Base-by-base conservation (phyloP, 2,329 filamentous ascomycete species). In the Torrubiella hemipterigena region DNA sequence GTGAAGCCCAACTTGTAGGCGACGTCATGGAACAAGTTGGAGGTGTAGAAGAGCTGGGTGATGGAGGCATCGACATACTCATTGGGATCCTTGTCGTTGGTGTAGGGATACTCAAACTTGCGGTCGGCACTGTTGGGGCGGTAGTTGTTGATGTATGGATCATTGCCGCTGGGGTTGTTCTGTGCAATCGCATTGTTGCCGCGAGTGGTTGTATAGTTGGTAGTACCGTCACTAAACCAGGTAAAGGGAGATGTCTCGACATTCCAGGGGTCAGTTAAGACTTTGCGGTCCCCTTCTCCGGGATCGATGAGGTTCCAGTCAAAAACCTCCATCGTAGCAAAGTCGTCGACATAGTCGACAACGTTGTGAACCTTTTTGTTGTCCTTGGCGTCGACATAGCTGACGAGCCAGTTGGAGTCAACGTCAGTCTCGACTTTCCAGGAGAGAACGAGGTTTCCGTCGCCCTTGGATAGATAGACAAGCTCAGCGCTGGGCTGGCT, bases 131-230 rank as follows among this genome's bases (percentile, higher is more conserved):
- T 59, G 24, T 47, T 41, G 0, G 71, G 70, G 6, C 70, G 64
- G 41, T 67, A 67, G 49, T 52, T 53, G 37, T 40, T 44, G 19
- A 51, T 20, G 22, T 48, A 53, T 0, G 24, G 19, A 17, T 43
- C 51, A 12, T 58, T 59, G 10, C 59, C 67, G 3, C 46, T 52
- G 12, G 64, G 64, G 27, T 54, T 53, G 3, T 19, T 33, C 30
- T 75, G 70, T 1, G 68, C 66, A 26, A 69, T 64, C 25, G 44
- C 71, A 41, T 76, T 77, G 56, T 77, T 77, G 24, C 72, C 72
- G 1, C 62, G 59, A 5, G 69, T 71, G 1, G 59, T 65, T 24
- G 60, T 66, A 49, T 66, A 75, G 22, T 53, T 58, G 17, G 42
- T 54, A 5, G 41, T 46, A 5, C 69, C 69, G 25, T 66, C 59